Evolutionary conservation across 2,329 filamentous ascomycete species (phyloP).

Genomic region (Metarhizium humberi): DNA sequence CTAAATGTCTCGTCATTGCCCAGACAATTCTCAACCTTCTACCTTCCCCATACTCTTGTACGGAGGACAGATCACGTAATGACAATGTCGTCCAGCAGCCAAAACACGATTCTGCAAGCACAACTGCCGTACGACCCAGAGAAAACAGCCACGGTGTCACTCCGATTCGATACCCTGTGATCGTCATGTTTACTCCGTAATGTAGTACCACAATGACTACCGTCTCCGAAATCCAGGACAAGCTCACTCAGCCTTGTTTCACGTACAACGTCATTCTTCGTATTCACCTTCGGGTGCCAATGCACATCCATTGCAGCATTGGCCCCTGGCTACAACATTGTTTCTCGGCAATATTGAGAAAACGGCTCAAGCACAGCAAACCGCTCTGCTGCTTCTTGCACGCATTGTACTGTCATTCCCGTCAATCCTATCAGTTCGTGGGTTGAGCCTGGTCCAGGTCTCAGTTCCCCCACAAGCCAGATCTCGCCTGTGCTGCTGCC

Average conservation of each 20-base stretch:
- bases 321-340: not conserved
- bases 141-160: not conserved
- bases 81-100: not conserved
- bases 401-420: not conserved
- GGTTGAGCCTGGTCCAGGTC: not conserved
- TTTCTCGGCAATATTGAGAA: not conserved
- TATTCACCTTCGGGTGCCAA: not conserved
- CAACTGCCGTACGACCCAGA: not conserved
- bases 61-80: too few relatives aligned
- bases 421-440: not conserved
- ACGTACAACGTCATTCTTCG: conserved; percentile 4
- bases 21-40: too few relatives aligned
- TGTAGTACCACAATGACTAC: not conserved
- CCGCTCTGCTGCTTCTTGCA: not conserved
- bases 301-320: not conserved
- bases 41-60: too few relatives aligned
- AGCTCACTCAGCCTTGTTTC: conserved; percentile 1
- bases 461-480: not conserved
- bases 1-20: too few relatives aligned
- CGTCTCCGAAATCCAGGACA: not conserved
- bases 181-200: not conserved
- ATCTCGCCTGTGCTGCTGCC: not conserved
- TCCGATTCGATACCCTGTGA: not conserved
- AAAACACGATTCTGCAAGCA: not conserved
- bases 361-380: not conserved